Evolutionary conservation across 2,329 filamentous ascomycete genomes (phyloP), one percentile per base, ranked within the genome.

Genomic region (Colletotrichum sp.): DNA sequence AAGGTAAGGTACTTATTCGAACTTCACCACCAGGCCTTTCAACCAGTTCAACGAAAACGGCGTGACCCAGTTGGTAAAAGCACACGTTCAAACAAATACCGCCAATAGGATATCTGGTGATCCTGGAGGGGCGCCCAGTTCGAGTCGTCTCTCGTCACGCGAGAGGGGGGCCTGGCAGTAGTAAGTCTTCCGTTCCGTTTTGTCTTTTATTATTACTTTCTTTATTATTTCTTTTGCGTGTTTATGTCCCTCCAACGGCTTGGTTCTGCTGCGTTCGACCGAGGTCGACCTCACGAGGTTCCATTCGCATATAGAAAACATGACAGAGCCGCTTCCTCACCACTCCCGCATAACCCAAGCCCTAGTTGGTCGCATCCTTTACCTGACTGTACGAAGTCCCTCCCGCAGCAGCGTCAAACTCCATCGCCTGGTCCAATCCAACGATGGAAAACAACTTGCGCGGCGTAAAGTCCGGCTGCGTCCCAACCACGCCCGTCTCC

Each of bases 371-470:
- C 18, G 62, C 62, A 26, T 64, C 49, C 64, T 73, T 75, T 7
- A 77, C 57, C 63, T 76, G 52, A 44, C 55, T 44, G 39, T 78
- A 78, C 30, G 68, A 30, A 24, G 36, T 67, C 1, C 76, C 76
- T 16, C 75, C 76, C 10, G 76, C 76, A 30, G 55, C 79, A 16
- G 76, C 49, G 65, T 91, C 90, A 79, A 91, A 86, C 6, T 85
- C 86, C 80, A 90, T 87, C 30, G 86, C 80, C 39, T 90, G 88
- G 49, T 87, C 84, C 80, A 91, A 76, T 2, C 90, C 90, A 79
- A 89, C 90, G 1, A 89, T 85, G 78, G 88, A 86, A 77, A 91
- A 91, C 32, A 91, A 77, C 73, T 86, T 87, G 69, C 84, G 85
- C 0, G 89, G 88, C 0, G 87, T 87, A 74, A 88, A 83, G 66